Base-by-base conservation (phyloP, 306 rosid genomes). In the Pyrus betulifolia region DNA sequence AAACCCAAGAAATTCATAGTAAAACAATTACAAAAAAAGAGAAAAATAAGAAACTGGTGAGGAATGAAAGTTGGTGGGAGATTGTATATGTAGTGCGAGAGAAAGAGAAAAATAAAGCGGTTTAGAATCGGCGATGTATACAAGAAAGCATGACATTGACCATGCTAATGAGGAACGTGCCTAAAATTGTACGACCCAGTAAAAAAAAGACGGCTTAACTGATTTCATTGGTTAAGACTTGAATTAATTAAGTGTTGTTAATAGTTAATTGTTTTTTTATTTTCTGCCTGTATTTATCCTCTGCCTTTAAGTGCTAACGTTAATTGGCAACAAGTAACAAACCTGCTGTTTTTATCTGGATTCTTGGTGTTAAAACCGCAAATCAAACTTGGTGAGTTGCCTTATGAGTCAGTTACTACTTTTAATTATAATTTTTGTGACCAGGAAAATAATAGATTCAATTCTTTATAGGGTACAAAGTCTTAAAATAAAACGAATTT, bases 271-370 rank as follows among this genome's bases (percentile, higher is more conserved):
- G 19, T 17, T 67, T 58, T 58, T 69, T 58, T 69, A 44, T 25
- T 46, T 19, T 67, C 70, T 69, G 14, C 63, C 61, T 76, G 75
- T 65, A 59, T 63, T 49, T 15, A 66, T 40, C 77, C 70, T 58
- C 70, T 81, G 23, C 69, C 81, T 46, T 14, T 15, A 49, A 49
- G 19, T 49, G 54, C 64, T 38, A 13, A 58, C 64, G 33, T 19
- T 59, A 46, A 74, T 58, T 44, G 71, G 71, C 31, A 31, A 52
- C 64, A 23, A 17, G 22, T 45, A 44, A 67, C 44, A 69, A 35
- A 72, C 73, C 12, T 54, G 74, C 66, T 45, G 38, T 73, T 58
- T 74, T 67, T 59, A 80, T 74, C 79, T 72, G 59, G 68, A 62
- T 71, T 78, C 46, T 33, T 78, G 55, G 54, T 22, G 73, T 58